Evolutionary conservation across 345 rosid species (phyloP).

Genomic region (Salix viminalis): DNA sequence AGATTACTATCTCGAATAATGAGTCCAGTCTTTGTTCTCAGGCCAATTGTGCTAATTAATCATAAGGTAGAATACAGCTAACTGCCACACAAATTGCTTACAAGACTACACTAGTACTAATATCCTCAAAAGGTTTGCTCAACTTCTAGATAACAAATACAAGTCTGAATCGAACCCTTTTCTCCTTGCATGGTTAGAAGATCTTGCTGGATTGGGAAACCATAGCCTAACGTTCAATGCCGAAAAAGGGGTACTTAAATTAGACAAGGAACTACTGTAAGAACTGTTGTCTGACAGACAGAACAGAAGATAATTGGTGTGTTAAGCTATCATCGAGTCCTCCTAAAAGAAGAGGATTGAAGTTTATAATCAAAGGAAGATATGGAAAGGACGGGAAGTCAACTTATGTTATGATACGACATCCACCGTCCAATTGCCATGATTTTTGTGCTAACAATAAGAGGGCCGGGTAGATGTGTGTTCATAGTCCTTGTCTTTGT

Average conservation of each 20-base stretch:
- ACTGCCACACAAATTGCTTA: slow-evolving; percentile 8
- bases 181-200: not conserved
- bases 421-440: slow-evolving; percentile 18
- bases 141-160: not conserved
- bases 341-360: not conserved
- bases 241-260: not conserved
- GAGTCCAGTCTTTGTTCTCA: not conserved
- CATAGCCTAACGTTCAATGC: not conserved
- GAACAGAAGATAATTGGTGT: not conserved
- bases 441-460: slow-evolving; percentile 13
- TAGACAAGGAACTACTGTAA: not conserved
- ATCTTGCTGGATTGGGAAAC: not conserved
- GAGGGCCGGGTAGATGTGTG: slow-evolving; percentile 9
- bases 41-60: not conserved
- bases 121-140: not conserved
- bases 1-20: not conserved
- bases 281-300: not conserved
- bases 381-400: slow-evolving; percentile 30
- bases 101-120: slow-evolving; percentile 1
- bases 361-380: not conserved
- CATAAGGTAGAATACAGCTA: not conserved
- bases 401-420: slow-evolving; percentile 28
- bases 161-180: not conserved
- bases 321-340: not conserved
- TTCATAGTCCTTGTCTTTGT: not conserved